phyloP scores from a whole-genome alignment of 495 filamentous ascomycete genomes.

The Talaromyces nanjingensis region DNA sequence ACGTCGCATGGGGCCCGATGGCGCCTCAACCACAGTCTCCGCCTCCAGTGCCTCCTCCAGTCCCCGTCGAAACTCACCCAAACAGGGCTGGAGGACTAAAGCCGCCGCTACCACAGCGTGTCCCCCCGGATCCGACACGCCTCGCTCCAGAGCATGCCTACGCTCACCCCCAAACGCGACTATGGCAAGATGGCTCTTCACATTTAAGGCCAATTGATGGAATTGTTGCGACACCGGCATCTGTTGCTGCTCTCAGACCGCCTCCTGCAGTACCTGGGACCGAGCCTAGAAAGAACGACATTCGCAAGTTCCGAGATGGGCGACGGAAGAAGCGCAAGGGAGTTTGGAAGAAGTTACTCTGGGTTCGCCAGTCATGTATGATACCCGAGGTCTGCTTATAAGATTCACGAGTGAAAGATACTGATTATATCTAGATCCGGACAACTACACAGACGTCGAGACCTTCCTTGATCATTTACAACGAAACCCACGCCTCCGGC shows the following conservation, averaged over 20 bases:
- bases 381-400: not conserved
- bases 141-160: constrained; percentile 81
- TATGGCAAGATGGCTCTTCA: constrained; percentile 39
- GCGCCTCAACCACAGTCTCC: constrained; percentile 29
- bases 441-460: constrained; percentile 95
- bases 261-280: constrained; percentile 26
- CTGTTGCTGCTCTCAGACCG: constrained; percentile 31
- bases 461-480: constrained; percentile 96
- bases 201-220: constrained; percentile 25
- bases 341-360: constrained; percentile 89
- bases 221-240: constrained; percentile 22
- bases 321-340: constrained; percentile 58
- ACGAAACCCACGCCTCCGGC: constrained; percentile 85
- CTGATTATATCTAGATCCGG: constrained; percentile 57
- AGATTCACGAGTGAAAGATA: not conserved
- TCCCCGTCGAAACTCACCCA: constrained; percentile 40
- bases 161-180: constrained; percentile 48
- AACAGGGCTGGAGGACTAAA: constrained; percentile 28
- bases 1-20: constrained; percentile 26
- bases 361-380: constrained; percentile 94
- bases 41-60: constrained; percentile 31
- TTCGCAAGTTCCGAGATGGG: constrained; percentile 45
- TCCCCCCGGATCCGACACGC: constrained; percentile 47
- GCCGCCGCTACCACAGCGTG: constrained; percentile 39
- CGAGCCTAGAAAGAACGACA: constrained; percentile 26